Percentiles rank a stretch among this genome's conserved stretches.
Evolutionary conservation across 2,329 filamentous ascomycete species (phyloP).

Genomic region (Colletotrichum tanaceti): DNA sequence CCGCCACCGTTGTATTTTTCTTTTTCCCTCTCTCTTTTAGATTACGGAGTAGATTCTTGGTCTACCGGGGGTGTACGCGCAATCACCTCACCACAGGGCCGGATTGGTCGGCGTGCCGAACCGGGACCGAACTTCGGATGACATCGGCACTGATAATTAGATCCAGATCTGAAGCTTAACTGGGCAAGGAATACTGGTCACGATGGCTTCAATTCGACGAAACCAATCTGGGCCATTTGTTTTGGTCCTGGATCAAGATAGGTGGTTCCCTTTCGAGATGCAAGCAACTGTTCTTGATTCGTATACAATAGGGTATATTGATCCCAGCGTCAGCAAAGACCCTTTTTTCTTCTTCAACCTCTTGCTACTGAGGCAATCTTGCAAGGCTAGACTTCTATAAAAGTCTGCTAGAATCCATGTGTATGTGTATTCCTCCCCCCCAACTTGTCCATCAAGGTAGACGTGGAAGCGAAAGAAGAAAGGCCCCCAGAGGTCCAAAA

Average conservation of each 20-base stretch:
- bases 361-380: neutral
- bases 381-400: slow-evolving; percentile 15
- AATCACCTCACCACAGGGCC: slow-evolving; percentile 8
- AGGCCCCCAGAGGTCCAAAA: slow-evolving; percentile 4
- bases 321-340: neutral
- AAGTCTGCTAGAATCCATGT: slow-evolving; percentile 11
- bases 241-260: neutral
- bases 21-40: neutral
- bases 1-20: too few relatives aligned
- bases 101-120: slow-evolving; percentile 12
- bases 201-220: too few relatives aligned
- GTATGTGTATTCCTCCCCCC: neutral
- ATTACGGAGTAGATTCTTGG: neutral
- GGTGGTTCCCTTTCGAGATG: too few relatives aligned
- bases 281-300: too few relatives aligned
- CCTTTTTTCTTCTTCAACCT: too few relatives aligned
- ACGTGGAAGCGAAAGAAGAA: slow-evolving; percentile 11
- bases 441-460: neutral
- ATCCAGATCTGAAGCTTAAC: neutral
- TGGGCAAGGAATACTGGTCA: too few relatives aligned
- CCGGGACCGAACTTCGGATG: neutral
- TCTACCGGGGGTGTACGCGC: slow-evolving; percentile 13
- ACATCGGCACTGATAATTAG: too few relatives aligned
- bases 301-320: slow-evolving; percentile 5
- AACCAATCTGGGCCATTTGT: too few relatives aligned